Base-by-base conservation (phyloP, 305 asterid species). In the Ajuga reptans region DNA sequence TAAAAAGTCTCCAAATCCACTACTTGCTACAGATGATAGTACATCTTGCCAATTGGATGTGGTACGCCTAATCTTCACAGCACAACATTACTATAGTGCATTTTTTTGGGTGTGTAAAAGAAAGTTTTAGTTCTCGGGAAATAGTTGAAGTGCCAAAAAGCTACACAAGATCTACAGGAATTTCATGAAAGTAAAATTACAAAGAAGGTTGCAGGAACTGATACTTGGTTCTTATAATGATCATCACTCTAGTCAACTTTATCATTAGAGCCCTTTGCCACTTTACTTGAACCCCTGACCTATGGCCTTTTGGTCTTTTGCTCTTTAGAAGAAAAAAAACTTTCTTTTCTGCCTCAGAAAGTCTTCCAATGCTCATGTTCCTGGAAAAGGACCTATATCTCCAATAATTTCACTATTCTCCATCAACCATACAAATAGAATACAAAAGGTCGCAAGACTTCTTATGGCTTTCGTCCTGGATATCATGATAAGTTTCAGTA, bases 41-140 rank as follows among this genome's bases (percentile, higher is more conserved):
- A 79, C 77, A 2, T 81, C 88, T 78, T 89, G 95, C 85, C 80
- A 75, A 73, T 60, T 80, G 64, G 90, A 88, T 75, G 51, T 36
- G 97, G 96, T 91, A 84, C 78, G 70, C 56, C 68, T 84, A 15
- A 68, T 47, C 59, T 63, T 61, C 71, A n/a, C 45, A 43, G 34
- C 72, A 53, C 66, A 46, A 27, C 50, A 37, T 66, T 60, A 49
- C 76, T 62, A 55, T 66, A 78, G 73, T 61, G 29, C 42, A 17
- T 31, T 31, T 18, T 45, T 33, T 27, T 67, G 47, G 46, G 70
- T 55, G 2, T 60, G 39, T 12, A 53, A 50, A n/a, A 72, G 36
- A 24, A 76, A 51, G 24, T 46, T 72, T 9, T 34, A 17, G 54
- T 14, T 18, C 46, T 72, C 59, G 59, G 60, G 50, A 64, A 68